Base-by-base conservation (phyloP, 164 flowering plant species). In the Santalum album region DNA sequence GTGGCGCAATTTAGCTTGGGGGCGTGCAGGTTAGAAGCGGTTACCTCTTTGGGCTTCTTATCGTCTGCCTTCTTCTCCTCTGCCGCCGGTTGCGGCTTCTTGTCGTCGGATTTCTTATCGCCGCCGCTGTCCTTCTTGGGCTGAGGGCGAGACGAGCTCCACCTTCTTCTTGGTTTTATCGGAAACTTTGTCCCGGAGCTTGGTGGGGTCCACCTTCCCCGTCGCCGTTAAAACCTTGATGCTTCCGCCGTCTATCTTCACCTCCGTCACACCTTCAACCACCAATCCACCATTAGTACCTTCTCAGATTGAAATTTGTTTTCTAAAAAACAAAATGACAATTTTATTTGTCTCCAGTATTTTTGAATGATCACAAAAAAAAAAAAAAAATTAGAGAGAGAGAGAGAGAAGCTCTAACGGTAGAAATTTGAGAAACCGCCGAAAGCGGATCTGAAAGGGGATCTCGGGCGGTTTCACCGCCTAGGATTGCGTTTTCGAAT, bases 151-250 rank as follows among this genome's bases (percentile, higher is more conserved):
- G 35, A 82, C 9, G 54, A 82, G 67, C 18, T 70, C 81, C 9
- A 78, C 88, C 60, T 75, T 75, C 70, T 74, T 82, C 59, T 78
- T 75, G 16, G 69, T 75, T 49, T 75, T 79, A 75, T 65, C 65
- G 25, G 62, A 78, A 46, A 78, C 55, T 35, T 53, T 69, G 42
- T 74, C 70, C 5, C 64, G 57, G 24, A 77, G 16, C 40, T 55
- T 63, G 2, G 59, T 48, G 10, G 81, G 76, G 61, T 82, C 82
- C 20, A 77, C 67, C 25, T 72, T 72, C 18, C 86, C 81, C n/a
- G 44, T 53, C 60, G 76, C 78, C 29, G 76, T 79, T 46, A 9
- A 3, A 4, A 82, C 35, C 53, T 77, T 82, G 71, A 68, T 71
- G 35, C 59, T 53, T 1, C 9, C 52, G 22, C 25, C 12, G 35